These are phyloP conservation scores for Debaryomyces singareniensis DNA, from an alignment of 1,139 yeast species.

Conservation along the genomic window DNA sequence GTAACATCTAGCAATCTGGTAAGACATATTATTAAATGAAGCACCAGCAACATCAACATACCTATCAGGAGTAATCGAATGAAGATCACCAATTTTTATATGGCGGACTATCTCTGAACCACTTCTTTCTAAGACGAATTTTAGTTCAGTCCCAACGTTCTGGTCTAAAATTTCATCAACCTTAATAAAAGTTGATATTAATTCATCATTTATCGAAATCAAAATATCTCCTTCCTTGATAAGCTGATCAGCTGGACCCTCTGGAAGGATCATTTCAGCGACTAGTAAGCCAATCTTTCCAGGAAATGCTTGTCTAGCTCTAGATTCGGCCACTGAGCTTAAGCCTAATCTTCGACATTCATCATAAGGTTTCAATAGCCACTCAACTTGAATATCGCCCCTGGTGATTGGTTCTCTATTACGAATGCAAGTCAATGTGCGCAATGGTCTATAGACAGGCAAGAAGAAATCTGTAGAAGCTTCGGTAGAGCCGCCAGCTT, in stretches of 20 bases:
- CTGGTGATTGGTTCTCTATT: conserved; percentile 51
- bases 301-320: conserved; percentile 66
- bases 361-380: conserved; percentile 83
- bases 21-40: conserved; percentile 75
- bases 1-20: conserved; percentile 81
- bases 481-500: conserved; percentile 90
- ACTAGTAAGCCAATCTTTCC: conserved; percentile 75
- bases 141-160: conserved; percentile 54
- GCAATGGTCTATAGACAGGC: conserved; percentile 75
- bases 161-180: conserved; percentile 83
- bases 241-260: conserved; percentile 75
- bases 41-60: conserved; percentile 86
- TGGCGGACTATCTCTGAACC: conserved; percentile 50
- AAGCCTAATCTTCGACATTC: conserved; percentile 86
- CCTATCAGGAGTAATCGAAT: conserved; percentile 73
- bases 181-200: conserved; percentile 64
- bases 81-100: conserved; percentile 67
- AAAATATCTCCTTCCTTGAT: conserved; percentile 85
- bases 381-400: conserved; percentile 86
- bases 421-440: conserved; percentile 77
- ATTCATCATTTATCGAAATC: conserved; percentile 61
- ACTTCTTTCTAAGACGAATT: conserved; percentile 64
- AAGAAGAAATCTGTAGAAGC: conserved; percentile 91
- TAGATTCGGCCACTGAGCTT: conserved; percentile 65
- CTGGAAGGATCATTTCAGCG: conserved; percentile 77